These are phyloP conservation scores for Ophiostoma himal-ulmi DNA, from an alignment of 2,329 filamentous ascomycete genomes.

Conservation along the genomic window DNA sequence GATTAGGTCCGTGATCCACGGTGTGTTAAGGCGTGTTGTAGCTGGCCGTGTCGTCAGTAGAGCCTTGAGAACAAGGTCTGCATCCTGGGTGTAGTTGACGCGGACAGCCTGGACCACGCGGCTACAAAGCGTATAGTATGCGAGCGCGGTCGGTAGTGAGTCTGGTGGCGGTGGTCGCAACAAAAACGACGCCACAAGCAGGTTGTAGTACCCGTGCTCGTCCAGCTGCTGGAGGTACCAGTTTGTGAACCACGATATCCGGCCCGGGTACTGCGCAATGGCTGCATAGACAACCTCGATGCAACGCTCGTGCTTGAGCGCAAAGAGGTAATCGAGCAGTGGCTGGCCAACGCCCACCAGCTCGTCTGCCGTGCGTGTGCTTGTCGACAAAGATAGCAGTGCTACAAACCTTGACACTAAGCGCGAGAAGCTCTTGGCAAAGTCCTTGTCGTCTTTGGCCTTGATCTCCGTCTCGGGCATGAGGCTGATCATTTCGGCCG, in stretches of 20 bases:
- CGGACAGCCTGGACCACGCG: conserved; percentile 34
- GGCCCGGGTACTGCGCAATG: conserved; percentile 27
- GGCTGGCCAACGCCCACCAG: background rate
- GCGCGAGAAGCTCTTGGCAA: background rate
- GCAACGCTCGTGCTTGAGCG: conserved; percentile 11
- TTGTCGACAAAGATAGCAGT: background rate
- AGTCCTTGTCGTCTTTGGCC: background rate
- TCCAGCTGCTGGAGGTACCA: conserved; percentile 34
- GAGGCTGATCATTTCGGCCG: background rate
- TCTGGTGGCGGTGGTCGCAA: conserved; percentile 24
- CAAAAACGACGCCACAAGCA: conserved; percentile 34
- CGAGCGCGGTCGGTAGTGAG: conserved; percentile 4
- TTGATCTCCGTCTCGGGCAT: background rate
- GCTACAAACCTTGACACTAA: background rate
- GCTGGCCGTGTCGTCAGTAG: conserved; percentile 29
- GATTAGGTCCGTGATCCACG: conserved; percentile 37
- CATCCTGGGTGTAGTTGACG: conserved; percentile 29
- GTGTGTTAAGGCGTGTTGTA: conserved; percentile 28
- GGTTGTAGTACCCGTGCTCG: conserved; percentile 27
- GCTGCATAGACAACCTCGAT: conserved; percentile 34
- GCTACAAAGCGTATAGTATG: conserved; percentile 31
- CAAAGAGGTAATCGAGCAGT: background rate
- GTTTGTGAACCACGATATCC: conserved; percentile 24
- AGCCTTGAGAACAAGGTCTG: conserved; percentile 31
- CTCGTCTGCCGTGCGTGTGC: background rate